phyloP scores from a whole-genome alignment of 768 basidiomycete genomes.

The Gloeophyllum trabeum region DNA sequence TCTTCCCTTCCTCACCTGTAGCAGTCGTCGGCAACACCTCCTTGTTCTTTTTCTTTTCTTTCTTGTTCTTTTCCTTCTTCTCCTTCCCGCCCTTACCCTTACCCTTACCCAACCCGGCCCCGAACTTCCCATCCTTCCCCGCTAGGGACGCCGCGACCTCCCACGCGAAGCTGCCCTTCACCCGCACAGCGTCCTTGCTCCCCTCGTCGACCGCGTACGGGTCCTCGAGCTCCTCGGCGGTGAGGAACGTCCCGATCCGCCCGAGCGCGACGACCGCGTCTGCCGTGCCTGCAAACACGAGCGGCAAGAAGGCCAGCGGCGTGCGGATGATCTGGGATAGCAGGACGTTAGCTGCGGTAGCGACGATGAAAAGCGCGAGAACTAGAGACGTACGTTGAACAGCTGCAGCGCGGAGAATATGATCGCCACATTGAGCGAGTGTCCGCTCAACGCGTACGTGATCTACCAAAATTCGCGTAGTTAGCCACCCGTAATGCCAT shows the following conservation, averaged over 20 bases:
- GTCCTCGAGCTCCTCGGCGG: slow-evolving; percentile 42
- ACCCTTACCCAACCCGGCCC: slow-evolving; percentile 8
- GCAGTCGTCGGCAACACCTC: slow-evolving; percentile 9
- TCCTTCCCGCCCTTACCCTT: slow-evolving; percentile 10
- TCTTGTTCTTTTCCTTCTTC: slow-evolving; percentile 11
- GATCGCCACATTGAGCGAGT: slow-evolving; percentile 37
- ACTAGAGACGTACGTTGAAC: slow-evolving; percentile 31
- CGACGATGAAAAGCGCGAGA: no score
- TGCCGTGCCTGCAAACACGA: slow-evolving; percentile 34
- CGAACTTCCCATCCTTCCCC: slow-evolving; percentile 7
- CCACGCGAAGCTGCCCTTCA: slow-evolving; percentile 39
- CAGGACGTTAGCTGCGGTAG: background rate
- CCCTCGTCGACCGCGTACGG: slow-evolving; percentile 31
- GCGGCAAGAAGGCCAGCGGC: slow-evolving; percentile 45
- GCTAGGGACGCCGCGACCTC: slow-evolving; percentile 17
- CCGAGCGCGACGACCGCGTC: slow-evolving; percentile 38
- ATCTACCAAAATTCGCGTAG: slow-evolving; percentile 29
- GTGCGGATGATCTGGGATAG: slow-evolving; percentile 45
- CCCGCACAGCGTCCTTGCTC: slow-evolving; percentile 27
- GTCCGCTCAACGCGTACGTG: slow-evolving; percentile 48
- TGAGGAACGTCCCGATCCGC: slow-evolving; percentile 35
- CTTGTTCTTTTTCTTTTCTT: slow-evolving; percentile 13
- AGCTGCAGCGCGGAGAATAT: slow-evolving; percentile 49
- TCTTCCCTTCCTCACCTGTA: slow-evolving; percentile 8
- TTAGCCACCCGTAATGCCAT: background rate